A percentile compares a stretch with the other conserved stretches of the same genome.
These are phyloP conservation scores for Ustilaginoidea virens DNA, from an alignment of 2,329 filamentous ascomycete species.

Conservation along the genomic window DNA sequence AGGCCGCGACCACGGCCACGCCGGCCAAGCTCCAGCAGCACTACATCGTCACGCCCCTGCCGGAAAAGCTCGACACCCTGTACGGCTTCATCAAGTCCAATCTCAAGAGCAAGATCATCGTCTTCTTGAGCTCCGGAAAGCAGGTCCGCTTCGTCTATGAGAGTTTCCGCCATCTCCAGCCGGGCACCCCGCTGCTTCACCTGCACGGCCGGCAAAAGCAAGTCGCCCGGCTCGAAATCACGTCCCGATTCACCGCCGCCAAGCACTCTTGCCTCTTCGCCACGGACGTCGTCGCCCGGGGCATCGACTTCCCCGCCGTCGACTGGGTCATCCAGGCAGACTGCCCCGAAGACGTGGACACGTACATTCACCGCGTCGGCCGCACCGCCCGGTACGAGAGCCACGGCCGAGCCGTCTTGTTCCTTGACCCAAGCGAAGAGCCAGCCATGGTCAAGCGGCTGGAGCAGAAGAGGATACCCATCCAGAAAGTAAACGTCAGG, in stretches of 20 bases:
- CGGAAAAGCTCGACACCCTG: slow-evolving; percentile 80
- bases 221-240: slow-evolving; percentile 73
- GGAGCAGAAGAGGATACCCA: slow-evolving; percentile 77
- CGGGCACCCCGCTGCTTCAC: slow-evolving; percentile 84
- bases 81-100: slow-evolving; percentile 88
- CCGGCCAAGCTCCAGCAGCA: slow-evolving; percentile 77
- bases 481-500: slow-evolving; percentile 73
- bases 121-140: slow-evolving; percentile 90
- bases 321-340: slow-evolving; percentile 99
- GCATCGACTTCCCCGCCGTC: slow-evolving; percentile 88
- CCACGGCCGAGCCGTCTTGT: slow-evolving; percentile 74
- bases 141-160: slow-evolving; percentile 96
- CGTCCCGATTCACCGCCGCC: slow-evolving; percentile 62
- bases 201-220: slow-evolving; percentile 92
- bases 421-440: slow-evolving; percentile 86
- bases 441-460: slow-evolving; percentile 76
- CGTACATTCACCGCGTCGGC: slow-evolving; percentile 92
- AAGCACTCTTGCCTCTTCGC: slow-evolving; percentile 84
- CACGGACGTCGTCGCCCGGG: slow-evolving; percentile 87
- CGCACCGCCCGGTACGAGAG: slow-evolving; percentile 88
- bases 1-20: slow-evolving; percentile 64
- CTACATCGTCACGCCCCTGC: slow-evolving; percentile 72
- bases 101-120: slow-evolving; percentile 85
- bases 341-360: slow-evolving; percentile 90
- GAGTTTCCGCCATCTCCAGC: slow-evolving; percentile 80